Conservation (phyloP, 768 basidiomycete species). For the Austroboletus eburneus region DNA sequence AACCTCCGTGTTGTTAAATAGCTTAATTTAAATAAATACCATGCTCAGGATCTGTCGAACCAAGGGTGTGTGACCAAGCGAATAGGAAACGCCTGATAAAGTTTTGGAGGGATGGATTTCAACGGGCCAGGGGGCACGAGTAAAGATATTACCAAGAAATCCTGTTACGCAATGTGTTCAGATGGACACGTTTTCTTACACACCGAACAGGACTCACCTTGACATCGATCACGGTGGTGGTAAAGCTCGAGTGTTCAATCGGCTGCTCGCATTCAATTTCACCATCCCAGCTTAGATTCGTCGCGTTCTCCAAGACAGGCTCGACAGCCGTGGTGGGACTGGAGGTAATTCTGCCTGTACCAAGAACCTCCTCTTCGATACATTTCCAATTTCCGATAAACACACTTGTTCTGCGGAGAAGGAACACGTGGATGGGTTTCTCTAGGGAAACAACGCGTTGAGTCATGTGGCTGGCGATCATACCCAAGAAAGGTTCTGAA, state of each 20-base stretch:
- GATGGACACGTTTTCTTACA: background rate
- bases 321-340: slow-evolving; percentile 37
- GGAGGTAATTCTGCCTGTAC: slow-evolving; percentile 41
- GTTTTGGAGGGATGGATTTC: slow-evolving; percentile 33
- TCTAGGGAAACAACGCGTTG: slow-evolving; percentile 10
- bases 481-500: slow-evolving; percentile 35
- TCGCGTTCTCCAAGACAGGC: slow-evolving; percentile 24
- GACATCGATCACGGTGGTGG: slow-evolving; percentile 43
- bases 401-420: slow-evolving; percentile 52
- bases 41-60: slow-evolving; percentile 26
- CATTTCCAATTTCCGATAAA: slow-evolving; percentile 22
- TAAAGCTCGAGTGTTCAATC: slow-evolving; percentile 47
- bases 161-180: slow-evolving; percentile 35
- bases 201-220: slow-evolving; percentile 36
- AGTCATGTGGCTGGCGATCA: slow-evolving; percentile 5
- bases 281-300: slow-evolving; percentile 60
- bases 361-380: slow-evolving; percentile 34
- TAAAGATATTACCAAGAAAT: slow-evolving; percentile 53
- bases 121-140: slow-evolving; percentile 35
- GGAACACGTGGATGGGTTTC: slow-evolving; percentile 43
- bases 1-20: background rate
- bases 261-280: slow-evolving; percentile 40
- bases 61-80: slow-evolving; percentile 61
- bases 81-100: slow-evolving; percentile 52
- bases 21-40: slow-evolving; percentile 20